Conservation (phyloP, 2,329 filamentous ascomycete species). For the Davidsoniella eucalypti region DNA sequence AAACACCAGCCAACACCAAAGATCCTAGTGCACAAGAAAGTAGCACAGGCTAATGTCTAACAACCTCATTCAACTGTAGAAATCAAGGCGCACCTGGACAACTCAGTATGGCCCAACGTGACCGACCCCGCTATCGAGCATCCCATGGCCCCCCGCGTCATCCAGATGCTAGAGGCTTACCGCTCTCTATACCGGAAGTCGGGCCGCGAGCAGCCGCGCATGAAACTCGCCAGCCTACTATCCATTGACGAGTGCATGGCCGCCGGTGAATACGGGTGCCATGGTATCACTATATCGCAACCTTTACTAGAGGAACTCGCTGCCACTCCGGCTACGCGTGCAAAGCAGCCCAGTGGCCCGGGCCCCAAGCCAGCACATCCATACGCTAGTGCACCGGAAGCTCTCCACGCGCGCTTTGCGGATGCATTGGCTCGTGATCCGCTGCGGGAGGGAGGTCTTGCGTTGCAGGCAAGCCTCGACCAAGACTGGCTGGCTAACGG, state of each 20-base stretch:
- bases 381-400: slow-evolving; percentile 19
- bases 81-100: slow-evolving; percentile 26
- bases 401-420: slow-evolving; percentile 20
- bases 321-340: slow-evolving; percentile 20
- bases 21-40: not conserved
- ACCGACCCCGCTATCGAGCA: slow-evolving; percentile 30
- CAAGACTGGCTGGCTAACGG: slow-evolving; percentile 30
- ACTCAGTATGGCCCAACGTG: slow-evolving; percentile 28
- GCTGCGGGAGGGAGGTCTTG: slow-evolving; percentile 17
- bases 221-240: slow-evolving; percentile 32
- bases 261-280: slow-evolving; percentile 29
- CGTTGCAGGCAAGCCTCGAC: not conserved
- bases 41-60: not conserved
- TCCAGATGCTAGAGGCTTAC: slow-evolving; percentile 33
- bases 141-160: slow-evolving; percentile 29
- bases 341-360: slow-evolving; percentile 13
- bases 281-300: slow-evolving; percentile 28
- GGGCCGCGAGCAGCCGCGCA: slow-evolving; percentile 29
- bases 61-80: slow-evolving; percentile 18
- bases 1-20: too few species aligned
- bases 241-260: slow-evolving; percentile 28
- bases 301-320: slow-evolving; percentile 24
- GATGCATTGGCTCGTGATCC: slow-evolving; percentile 24
- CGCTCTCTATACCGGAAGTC: slow-evolving; percentile 28
- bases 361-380: slow-evolving; percentile 23